Evolutionary conservation across 2,329 filamentous ascomycete genomes (phyloP).

Genomic region (Colletotrichum horii): DNA sequence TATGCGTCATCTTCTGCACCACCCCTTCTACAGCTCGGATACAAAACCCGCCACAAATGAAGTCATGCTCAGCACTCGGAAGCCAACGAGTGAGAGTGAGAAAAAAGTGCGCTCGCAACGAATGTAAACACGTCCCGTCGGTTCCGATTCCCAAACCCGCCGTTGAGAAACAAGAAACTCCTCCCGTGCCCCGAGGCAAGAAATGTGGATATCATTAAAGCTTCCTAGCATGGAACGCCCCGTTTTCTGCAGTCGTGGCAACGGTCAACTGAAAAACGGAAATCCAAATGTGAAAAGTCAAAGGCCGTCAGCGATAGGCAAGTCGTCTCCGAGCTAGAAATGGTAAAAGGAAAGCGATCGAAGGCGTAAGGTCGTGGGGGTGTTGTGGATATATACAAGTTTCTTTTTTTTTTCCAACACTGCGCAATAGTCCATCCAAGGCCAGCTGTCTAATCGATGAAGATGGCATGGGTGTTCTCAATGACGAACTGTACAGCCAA

Average conservation of each 20-base stretch:
- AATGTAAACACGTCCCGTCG: background rate
- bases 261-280: background rate
- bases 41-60: slow-evolving; percentile 4
- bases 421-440: background rate
- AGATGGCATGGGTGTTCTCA: slow-evolving; percentile 86
- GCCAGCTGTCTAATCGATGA: slow-evolving; percentile 52
- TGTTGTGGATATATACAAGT: slow-evolving; percentile 19
- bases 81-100: background rate
- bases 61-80: slow-evolving; percentile 1
- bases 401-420: slow-evolving; percentile 9
- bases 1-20: background rate
- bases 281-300: slow-evolving; percentile 11
- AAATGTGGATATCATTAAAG: slow-evolving; percentile 23
- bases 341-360: slow-evolving; percentile 1
- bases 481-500: slow-evolving; percentile 90
- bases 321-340: background rate
- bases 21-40: background rate
- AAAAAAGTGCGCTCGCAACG: slow-evolving; percentile 4
- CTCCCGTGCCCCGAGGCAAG: slow-evolving; percentile 14
- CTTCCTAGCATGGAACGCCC: slow-evolving; percentile 1
- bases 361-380: slow-evolving; percentile 14
- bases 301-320: background rate
- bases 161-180: slow-evolving; percentile 17
- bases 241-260: background rate
- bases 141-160: slow-evolving; percentile 9